phyloP scores from a whole-genome alignment of 345 rosid genomes.

The Gossypium australe region DNA sequence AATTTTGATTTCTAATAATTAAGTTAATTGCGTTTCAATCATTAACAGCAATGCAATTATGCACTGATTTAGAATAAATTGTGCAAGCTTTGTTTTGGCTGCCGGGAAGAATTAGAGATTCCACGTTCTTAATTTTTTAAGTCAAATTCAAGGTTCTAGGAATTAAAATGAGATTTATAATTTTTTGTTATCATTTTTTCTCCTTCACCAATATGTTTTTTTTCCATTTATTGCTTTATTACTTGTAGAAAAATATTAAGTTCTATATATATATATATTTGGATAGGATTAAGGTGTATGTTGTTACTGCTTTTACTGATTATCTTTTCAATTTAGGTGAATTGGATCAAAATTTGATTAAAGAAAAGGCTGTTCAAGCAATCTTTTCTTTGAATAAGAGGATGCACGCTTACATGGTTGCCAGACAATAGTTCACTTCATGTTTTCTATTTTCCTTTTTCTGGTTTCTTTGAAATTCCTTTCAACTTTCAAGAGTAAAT shows the following conservation, averaged over 20 bases:
- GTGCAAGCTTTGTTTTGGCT: not conserved
- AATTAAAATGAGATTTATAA: not conserved
- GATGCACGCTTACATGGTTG: not conserved
- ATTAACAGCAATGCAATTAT: not conserved
- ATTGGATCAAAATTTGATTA: not conserved
- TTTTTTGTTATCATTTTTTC: not conserved
- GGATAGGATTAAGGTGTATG: not conserved
- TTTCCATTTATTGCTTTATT: not conserved
- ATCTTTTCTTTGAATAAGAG: not conserved
- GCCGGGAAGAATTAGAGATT: not conserved
- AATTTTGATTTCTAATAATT: slow-evolving; percentile 1
- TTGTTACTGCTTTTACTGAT: not conserved
- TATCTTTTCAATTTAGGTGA: not conserved
- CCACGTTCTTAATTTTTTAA: not conserved
- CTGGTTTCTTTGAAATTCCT: not conserved
- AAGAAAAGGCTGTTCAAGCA: not conserved
- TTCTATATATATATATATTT: not conserved
- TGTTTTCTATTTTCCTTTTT: not conserved
- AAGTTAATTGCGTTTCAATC: not conserved
- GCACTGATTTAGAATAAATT: not conserved
- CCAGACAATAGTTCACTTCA: not conserved
- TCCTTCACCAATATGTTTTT: not conserved
- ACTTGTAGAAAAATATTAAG: not conserved
- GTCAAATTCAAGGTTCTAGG: not conserved
- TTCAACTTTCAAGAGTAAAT: not conserved